These are phyloP conservation scores for Colletotrichum sp. DNA, from an alignment of 2,329 filamentous ascomycete species.

Conservation along the genomic window DNA sequence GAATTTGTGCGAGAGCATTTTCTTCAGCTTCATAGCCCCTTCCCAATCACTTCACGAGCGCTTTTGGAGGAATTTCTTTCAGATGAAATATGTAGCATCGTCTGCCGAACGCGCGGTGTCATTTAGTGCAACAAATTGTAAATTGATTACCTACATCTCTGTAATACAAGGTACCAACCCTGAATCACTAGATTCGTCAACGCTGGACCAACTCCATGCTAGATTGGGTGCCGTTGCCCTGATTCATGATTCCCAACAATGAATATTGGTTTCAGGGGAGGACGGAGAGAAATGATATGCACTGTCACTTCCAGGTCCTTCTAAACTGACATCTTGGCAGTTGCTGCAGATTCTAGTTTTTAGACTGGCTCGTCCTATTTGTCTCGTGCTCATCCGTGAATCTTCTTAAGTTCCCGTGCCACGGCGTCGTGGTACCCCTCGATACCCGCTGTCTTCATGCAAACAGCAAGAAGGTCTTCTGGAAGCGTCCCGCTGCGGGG, in stretches of 20 bases:
- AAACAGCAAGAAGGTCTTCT: neutral
- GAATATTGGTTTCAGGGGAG: neutral
- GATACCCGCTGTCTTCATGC: neutral
- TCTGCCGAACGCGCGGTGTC: neutral
- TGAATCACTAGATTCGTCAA: neutral
- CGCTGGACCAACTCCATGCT: neutral
- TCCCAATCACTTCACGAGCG: neutral
- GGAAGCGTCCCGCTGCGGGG: neutral
- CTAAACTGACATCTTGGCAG: neutral
- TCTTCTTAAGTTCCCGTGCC: neutral
- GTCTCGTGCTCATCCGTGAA: neutral
- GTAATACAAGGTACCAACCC: neutral
- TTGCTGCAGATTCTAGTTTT: rapidly evolving
- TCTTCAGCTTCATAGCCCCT: rapidly evolving
- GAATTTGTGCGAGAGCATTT: neutral
- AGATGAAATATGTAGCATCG: neutral
- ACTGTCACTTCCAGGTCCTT: neutral
- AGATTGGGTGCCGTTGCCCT: neutral
- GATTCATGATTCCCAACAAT: neutral
- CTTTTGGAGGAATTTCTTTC: neutral
- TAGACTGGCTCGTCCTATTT: neutral
- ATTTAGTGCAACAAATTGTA: neutral
- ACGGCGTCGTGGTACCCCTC: neutral
- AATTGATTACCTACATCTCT: neutral
- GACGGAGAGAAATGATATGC: rapidly evolving